Base-by-base conservation (phyloP, 331 rosid species). In the Acacia concinna region DNA sequence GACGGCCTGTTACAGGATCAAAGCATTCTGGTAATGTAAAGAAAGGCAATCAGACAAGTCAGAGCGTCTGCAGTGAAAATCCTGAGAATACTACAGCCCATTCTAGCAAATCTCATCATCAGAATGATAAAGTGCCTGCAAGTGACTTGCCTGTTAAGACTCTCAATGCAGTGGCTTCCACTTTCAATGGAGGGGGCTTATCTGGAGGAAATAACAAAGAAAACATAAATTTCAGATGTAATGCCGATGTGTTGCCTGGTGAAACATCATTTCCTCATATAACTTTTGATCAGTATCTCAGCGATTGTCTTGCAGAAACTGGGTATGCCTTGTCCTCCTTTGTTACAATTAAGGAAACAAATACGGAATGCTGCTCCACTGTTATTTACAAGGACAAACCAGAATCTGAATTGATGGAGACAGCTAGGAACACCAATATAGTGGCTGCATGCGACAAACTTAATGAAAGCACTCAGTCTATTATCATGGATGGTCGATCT, bases 1-100 rank as follows among this genome's bases (percentile, higher is more conserved):
- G 49, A 65, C 82, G 72, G 77, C 32, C 84, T 2, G 69, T 38
- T 63, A 14, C 69, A 35, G 83, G 47, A 76, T 84, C 81, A 30
- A 85, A 85, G 66, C 66, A 80, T 23, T 30, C 80, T 34, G 83
- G 89, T 41, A 87, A 84, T 70, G 62, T 46, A 71, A 92, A 68
- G 81, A 91, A 86, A 78, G 82, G 77, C 41, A 38, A 68, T 78
- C 86, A 66, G 75, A 75, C 79, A 59, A 81, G 64, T 31, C 68
- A 43, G 70, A 56, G 38, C 73, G 54, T 69, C 13, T 57, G 64
- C 34, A 74, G 17, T 76, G 84, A 82, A 83, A 71, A 30, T 40
- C 71, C 54, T 15, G 73, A 20, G 1, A 37, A 6, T 38, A 27
- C 8, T 15, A 74, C 20, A 57, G 6, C 38, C 17, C 28, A 25